Base-by-base conservation (phyloP, 805 yeast species). In the Candida khao-thaluensis region DNA sequence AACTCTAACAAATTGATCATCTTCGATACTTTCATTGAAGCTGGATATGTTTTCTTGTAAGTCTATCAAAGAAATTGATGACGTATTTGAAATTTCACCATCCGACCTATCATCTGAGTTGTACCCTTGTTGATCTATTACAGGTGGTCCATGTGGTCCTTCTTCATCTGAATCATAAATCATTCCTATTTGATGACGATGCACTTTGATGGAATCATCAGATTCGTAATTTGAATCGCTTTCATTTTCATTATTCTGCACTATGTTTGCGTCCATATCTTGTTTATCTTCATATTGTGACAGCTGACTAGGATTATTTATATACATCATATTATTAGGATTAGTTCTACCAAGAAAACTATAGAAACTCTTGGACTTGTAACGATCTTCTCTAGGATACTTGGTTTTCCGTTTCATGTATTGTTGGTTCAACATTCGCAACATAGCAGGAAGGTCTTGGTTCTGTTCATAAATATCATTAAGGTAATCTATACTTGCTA, bases 321-420 rank as follows among this genome's bases (percentile, higher is more conserved):
- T 33, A 15, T 17, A 26, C 24, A 22, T 25, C 28, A 25, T 25
- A 27, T 23, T 30, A 30, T 37, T 29, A 7, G 42, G 42, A 17
- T 33, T 26, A 6, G 37, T 17, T 16, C 33, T 32, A 7, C 73
- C 72, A 23, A 69, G 43, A 24, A 63, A 65, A 0, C 57, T 50
- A 42, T 65, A 69, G 43, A 69, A 68, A 41, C 57, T 66, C 41
- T 60, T 65, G 4, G 68, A 49, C 35, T 56, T 59, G 43, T 58
- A 69, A 21, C 65, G 60, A 9, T 67, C 71, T 37, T 69, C 74
- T 7, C 53, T 53, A 2, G 71, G 72, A 37, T 64, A 59, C 12
- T 54, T 41, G 26, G 50, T 44, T 44, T 64, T 66, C 31, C 54
- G 49, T 30, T 50, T 51, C 33, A 59, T 30, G 42, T 69, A 69